Evolutionary conservation across 1,284 basidiomycete species (phyloP), one percentile per base, ranked within the genome.

Genomic region (Ceratobasidium sp.): DNA sequence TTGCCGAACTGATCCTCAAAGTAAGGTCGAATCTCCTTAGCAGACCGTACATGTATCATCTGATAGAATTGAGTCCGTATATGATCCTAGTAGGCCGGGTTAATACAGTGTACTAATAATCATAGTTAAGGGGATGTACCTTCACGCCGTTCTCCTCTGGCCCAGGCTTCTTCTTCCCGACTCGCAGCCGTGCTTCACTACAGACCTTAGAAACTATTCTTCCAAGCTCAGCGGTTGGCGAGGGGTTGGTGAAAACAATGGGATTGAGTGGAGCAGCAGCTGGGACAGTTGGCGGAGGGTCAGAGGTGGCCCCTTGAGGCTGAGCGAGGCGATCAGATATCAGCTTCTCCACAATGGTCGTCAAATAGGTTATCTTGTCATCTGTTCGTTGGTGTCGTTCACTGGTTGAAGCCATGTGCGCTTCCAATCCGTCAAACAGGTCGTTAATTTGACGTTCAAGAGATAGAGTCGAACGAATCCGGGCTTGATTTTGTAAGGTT

Each of bases 401-500:
- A 6, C 41, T 36, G 21, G 14, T 50, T 5, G 62, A 28, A 34
- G 6, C 3, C 9, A 30, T 23, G 21, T 65, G 34, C 2, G 18
- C 21, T n/a, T 65, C 46, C 8, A 65, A 26, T 18, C n/a, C 26
- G 2, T 10, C 18, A 14, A 21, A 8, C 16, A 65, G 16, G 9
- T n/a, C 46, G 21, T 65, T 65, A 23, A 65, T 10, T 6, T 53
- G 62, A 6, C 50, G 62, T 34, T 65, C 62, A 16, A 65, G 34
- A 12, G 48, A 30, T 18, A 65, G 16, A 32, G 34, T 23, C 46
- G 48, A 65, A 1, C 62, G 62, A 50, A 23, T 4, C 10, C 30
- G 9, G 30, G 28, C 8, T 53, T 8, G 50, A 12, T 14, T 30
- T 28, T 8, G 9, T 32, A 2, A 30, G 4, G 21, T 16, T 4